Conservation (phyloP, 192 early-diverging fungal species). For the Mortierella claussenii region DNA sequence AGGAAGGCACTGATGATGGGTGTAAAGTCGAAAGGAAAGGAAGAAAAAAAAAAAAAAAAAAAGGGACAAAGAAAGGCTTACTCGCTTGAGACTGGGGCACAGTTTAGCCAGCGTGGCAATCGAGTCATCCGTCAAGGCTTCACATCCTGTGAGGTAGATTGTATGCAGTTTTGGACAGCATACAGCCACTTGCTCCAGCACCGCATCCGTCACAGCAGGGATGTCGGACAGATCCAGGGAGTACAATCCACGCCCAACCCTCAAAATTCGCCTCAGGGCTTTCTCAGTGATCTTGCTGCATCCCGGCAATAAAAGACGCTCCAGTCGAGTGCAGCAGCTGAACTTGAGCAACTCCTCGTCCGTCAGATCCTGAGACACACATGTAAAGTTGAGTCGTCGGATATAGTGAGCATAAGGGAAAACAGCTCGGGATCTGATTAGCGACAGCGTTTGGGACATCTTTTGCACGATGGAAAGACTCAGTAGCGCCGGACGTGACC, state of each 20-base stretch:
- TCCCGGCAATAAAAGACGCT: slow-evolving; percentile 62
- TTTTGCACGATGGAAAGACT: slow-evolving; percentile 11
- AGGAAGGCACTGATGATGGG: background rate
- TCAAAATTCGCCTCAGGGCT: slow-evolving; percentile 57
- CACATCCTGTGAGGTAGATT: slow-evolving; percentile 62
- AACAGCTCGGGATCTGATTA: slow-evolving; percentile 18
- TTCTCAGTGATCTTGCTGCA: slow-evolving; percentile 57
- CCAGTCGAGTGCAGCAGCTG: slow-evolving; percentile 56
- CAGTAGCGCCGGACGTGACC: slow-evolving; percentile 60
- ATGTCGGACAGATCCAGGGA: slow-evolving; percentile 66
- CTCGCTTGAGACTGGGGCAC: slow-evolving; percentile 62
- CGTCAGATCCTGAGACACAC: slow-evolving; percentile 52
- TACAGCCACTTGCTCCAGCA: slow-evolving; percentile 55
- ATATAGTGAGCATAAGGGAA: slow-evolving; percentile 64
- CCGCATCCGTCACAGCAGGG: slow-evolving; percentile 53
- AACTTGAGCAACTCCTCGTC: slow-evolving; percentile 53
- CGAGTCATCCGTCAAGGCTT: slow-evolving; percentile 58
- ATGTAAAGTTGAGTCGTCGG: slow-evolving; percentile 67
- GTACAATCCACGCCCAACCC: slow-evolving; percentile 47
- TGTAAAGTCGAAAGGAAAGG: background rate
- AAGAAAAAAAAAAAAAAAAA: slow-evolving; percentile 9
- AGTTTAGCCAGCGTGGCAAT: slow-evolving; percentile 55
- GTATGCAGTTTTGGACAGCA: slow-evolving; percentile 64
- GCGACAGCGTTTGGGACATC: slow-evolving; percentile 44
- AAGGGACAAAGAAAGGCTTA: slow-evolving; percentile 32